These are phyloP conservation scores for Dothidotthia symphoricarpi DNA, from an alignment of 2,329 filamentous ascomycete genomes.

Conservation along the genomic window DNA sequence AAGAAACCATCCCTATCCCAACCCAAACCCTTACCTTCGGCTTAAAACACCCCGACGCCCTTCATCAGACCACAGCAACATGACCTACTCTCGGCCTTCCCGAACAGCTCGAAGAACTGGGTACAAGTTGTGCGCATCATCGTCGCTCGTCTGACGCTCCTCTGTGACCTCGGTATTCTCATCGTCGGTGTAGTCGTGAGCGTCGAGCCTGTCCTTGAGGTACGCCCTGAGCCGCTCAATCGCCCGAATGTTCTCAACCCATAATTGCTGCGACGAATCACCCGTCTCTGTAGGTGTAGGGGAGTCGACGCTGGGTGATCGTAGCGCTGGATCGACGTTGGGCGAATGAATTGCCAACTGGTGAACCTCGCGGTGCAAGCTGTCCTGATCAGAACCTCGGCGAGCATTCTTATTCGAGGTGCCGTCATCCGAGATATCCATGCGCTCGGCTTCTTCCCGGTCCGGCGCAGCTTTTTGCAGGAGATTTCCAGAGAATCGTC, in stretches of 20 bases:
- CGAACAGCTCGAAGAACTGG: constrained; percentile 43
- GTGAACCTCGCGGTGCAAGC: constrained; percentile 40
- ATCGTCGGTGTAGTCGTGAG: constrained; percentile 49
- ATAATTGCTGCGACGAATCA: constrained; percentile 49
- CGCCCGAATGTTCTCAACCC: constrained; percentile 65
- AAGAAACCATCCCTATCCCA: no score
- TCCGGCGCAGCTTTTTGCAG: constrained; percentile 51
- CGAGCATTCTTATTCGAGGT: constrained; percentile 34
- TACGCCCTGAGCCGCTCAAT: constrained; percentile 60
- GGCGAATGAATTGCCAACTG: constrained; percentile 42
- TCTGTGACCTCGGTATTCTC: constrained; percentile 29
- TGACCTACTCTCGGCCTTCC: constrained; percentile 37
- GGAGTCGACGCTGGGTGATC: constrained; percentile 41
- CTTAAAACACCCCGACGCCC: no score
- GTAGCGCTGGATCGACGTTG: constrained; percentile 42
- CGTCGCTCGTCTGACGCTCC: constrained; percentile 36
- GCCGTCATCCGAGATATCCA: constrained; percentile 44
- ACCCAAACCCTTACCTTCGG: no score
- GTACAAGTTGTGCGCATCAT: constrained; percentile 43
- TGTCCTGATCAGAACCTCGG: constrained; percentile 37
- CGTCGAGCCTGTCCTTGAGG: constrained; percentile 56
- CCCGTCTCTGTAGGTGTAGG: constrained; percentile 37
- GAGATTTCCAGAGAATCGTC: constrained; percentile 61
- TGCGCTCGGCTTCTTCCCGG: constrained; percentile 33
- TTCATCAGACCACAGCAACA: no score